Base-by-base conservation (phyloP, 228 moss, liverwort and hornwort genomes). In the Sphagnum magellanicum region DNA sequence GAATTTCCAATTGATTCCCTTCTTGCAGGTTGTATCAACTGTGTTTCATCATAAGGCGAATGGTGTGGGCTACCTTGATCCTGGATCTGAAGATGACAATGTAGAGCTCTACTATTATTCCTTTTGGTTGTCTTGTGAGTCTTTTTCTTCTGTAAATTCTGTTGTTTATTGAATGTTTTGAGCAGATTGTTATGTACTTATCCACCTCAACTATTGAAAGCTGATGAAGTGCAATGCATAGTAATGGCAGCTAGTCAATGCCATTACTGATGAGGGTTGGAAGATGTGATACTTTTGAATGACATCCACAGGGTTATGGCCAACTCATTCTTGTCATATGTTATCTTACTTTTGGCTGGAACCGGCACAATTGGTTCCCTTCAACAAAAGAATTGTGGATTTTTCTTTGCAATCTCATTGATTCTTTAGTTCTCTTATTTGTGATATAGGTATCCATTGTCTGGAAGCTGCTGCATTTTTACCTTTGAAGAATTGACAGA, bases 1-100 rank as follows among this genome's bases (percentile, higher is more conserved):
- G 32, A 3, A 32, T 32, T 32, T 32, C 3, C 71, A 63, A 47
- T 69, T 66, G 13, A 32, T 55, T 73, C 48, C 32, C 10, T 71
- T 65, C 66, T 66, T 63, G 84, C 90, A 96, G 96, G 78, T 67
- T 70, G 91, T 96, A 63, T 88, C 87, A 4, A 74, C 89, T 4
- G 81, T 78, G 46, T 96, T 96, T 66, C 75, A 75, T 59, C 72
- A 81, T 50, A 83, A 79, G 61, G 96, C 96, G 16, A 89, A 88
- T 66, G 96, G 96, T n/a, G 88, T 86, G 8, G 96, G 91, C 10
- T 80, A 89, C 50, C 87, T 96, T 11, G 96, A 96, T 79, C 96
- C 96, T 50, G 92, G 89, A 16, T 92, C 92, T 47, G 92, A 96
- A 75, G 91, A 96, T 70, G 86, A 96, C 12, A 86, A 96, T 74